Evolutionary conservation across 371 early-diverging fungal species (phyloP).

Genomic region (Syncephalastrum sp.): DNA sequence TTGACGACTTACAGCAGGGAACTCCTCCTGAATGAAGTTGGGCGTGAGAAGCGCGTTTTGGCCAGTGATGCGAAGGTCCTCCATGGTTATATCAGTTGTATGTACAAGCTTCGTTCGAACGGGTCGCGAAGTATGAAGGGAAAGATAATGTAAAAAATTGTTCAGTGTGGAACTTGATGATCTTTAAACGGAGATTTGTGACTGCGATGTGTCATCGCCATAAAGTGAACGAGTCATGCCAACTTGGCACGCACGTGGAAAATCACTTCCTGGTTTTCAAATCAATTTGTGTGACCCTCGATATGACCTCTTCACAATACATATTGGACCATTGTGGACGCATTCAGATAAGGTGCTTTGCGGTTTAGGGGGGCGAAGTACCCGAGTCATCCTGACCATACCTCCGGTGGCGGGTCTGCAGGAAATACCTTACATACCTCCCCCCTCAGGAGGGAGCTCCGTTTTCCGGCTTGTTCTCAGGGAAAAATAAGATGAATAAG

Average conservation of each 20-base stretch:
- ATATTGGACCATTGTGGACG: no score
- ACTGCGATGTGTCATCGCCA: no score
- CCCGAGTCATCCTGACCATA: no score
- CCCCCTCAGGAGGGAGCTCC: no score
- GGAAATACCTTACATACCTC: no score
- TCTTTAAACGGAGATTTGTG: conserved; percentile 1
- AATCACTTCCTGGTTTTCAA: neutral
- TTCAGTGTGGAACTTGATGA: conserved; percentile 36
- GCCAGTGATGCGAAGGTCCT: conserved; percentile 37
- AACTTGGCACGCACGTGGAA: neutral
- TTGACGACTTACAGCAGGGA: conserved; percentile 44
- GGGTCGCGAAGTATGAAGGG: neutral
- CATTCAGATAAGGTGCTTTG: no score
- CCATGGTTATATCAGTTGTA: conserved; percentile 13
- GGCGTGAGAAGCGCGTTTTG: conserved; percentile 44
- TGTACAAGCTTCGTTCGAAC: neutral
- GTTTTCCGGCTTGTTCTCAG: no score
- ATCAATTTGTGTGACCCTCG: neutral
- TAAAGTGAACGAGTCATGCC: no score
- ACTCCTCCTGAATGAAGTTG: conserved; percentile 47
- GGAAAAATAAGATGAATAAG: no score
- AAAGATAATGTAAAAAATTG: conserved; percentile 13
- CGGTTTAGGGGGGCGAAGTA: no score
- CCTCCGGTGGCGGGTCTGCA: no score
- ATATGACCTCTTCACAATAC: neutral